phyloP scores from a whole-genome alignment of 2,329 filamentous ascomycete genomes.

The Nemania sp. region DNA sequence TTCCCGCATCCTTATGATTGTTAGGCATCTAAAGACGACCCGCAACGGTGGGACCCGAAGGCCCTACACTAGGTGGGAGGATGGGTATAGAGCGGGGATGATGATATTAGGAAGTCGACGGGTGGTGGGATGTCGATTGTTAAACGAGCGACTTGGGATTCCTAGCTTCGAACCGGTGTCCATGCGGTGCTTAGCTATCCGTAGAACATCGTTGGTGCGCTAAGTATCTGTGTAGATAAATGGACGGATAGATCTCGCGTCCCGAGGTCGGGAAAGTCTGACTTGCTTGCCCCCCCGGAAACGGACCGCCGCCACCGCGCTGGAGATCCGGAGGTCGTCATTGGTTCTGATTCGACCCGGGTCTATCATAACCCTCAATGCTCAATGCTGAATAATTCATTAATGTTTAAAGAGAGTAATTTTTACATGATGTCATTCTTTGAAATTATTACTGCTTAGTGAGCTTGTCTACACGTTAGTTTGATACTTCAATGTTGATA shows the following conservation, averaged over 20 bases:
- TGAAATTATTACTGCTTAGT: neutral
- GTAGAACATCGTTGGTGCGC: constrained; percentile 2
- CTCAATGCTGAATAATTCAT: neutral
- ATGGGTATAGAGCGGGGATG: constrained; percentile 26
- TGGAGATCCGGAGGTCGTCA: constrained; percentile 13
- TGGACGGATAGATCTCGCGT: constrained; percentile 3
- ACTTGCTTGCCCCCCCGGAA: constrained; percentile 13
- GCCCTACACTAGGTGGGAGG: neutral
- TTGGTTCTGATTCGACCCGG: constrained; percentile 9
- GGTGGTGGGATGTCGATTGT: neutral
- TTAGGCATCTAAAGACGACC: constrained; percentile 25
- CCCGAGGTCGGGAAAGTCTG: constrained; percentile 28
- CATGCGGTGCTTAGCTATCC: neutral
- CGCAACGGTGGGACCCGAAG: constrained; percentile 29
- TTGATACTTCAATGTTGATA: constrained; percentile 4
- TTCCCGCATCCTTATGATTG: constrained; percentile 23
- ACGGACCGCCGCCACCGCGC: constrained; percentile 28
- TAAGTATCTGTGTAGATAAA: neutral
- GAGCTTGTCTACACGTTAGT: neutral
- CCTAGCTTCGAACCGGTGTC: neutral
- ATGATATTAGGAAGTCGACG: neutral
- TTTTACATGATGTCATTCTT: constrained; percentile 12
- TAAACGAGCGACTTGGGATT: constrained; percentile 3
- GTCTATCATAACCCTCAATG: neutral
- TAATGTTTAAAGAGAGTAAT: neutral